A percentile compares a stretch with the other conserved stretches of the same genome.
Evolutionary conservation across 768 basidiomycete species (phyloP).

Genomic region (Lactarius evosmus): DNA sequence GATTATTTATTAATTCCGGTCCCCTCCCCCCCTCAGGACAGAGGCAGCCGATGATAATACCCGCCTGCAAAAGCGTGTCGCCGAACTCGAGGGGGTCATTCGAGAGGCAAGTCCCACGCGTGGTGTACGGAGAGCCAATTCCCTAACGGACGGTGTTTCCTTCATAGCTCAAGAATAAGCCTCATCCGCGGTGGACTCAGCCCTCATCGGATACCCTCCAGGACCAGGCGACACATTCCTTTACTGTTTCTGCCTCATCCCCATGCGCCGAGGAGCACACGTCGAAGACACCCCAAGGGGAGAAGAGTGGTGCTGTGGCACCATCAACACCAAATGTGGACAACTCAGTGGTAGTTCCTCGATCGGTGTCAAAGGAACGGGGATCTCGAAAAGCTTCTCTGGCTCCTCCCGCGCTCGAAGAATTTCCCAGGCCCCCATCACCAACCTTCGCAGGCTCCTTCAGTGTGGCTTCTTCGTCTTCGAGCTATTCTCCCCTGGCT

Average conservation of each 20-base stretch:
- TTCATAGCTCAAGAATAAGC: conserved; percentile 64
- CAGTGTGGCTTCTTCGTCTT: neutral
- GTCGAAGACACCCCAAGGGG: no score
- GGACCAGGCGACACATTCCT: neutral
- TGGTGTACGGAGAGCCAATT: neutral
- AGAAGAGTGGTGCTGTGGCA: neutral
- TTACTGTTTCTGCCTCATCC: neutral
- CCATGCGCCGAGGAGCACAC: neutral
- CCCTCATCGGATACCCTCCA: conserved; percentile 5
- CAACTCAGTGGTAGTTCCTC: neutral
- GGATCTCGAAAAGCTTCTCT: neutral
- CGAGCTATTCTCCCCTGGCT: neutral
- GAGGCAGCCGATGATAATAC: conserved; percentile 57
- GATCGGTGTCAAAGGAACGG: neutral
- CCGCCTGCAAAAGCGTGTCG: conserved; percentile 67
- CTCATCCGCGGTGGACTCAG: conserved; percentile 59
- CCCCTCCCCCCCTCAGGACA: conserved; percentile 21
- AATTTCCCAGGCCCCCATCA: neutral
- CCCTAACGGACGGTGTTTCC: neutral
- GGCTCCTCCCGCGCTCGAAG: conserved; percentile 1
- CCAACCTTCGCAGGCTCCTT: neutral
- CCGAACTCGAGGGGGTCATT: conserved; percentile 80
- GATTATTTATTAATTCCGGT: neutral
- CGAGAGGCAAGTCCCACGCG: conserved; percentile 53
- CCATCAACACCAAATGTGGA: neutral